Base-by-base conservation (phyloP, 768 basidiomycete genomes). In the Leucogyrophana mollusca region DNA sequence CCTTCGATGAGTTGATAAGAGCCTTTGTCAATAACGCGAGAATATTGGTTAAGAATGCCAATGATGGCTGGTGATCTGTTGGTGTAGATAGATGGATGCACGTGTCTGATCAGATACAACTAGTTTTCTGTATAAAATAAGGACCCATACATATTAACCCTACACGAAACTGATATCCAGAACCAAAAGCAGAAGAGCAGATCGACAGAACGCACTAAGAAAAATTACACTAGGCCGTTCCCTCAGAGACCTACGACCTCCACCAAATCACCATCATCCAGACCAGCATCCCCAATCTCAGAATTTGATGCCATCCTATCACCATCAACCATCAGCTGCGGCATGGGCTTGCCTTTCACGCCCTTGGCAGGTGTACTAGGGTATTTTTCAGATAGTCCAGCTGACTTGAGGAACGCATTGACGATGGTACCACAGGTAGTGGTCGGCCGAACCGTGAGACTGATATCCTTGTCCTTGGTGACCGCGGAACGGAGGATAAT, bases 11-110 rank as follows among this genome's bases (percentile, higher is more conserved):
- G 60, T 80, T 96, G 48, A 83, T 99, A 35, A 83, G 90, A 38
- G 90, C 89, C 11, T 90, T 96, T 53, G 83, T 99, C 40, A 96
- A 97, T 59, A 94, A 96, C 53, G 83, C 90, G 3, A 77, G 96
- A 51, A 93, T 96, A 67, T 66, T 97, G 38, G 84, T 85, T 43
- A 80, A 90, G 56, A 96, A 95, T 66, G 78, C 80, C 4, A 71
- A 53, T 9, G 79, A 74, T n/a, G 69, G 69, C 21, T 80, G 74
- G 77, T 66, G 69, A 46, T 72, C 27, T 13, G 27, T 13, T 30
- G 13, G 27, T 30, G 27, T 30, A 59, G n/a, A 46, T 38, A 13
- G 42, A 34, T 30, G 27, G 27, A n/a, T n/a, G n/a, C n/a, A n/a
- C n/a, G n/a, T n/a, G n/a, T n/a, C n/a, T n/a, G n/a, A n/a, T n/a